A percentile compares a stretch with the other conserved stretches of the same genome.
Evolutionary conservation across 306 rosid genomes (phyloP).

Genomic region (Echinosophora koreensis): DNA sequence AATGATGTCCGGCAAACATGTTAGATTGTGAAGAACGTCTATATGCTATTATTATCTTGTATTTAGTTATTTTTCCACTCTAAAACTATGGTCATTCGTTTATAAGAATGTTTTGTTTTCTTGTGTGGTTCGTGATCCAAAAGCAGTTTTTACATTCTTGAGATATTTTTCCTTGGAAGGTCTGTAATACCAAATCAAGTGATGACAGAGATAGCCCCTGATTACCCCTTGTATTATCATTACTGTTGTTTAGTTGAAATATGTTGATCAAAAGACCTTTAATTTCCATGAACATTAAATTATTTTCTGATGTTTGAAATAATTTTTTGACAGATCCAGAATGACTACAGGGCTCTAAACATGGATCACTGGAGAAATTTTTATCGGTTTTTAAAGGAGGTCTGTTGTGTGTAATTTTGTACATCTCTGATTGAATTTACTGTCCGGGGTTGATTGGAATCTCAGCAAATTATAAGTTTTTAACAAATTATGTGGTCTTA

Average conservation of each 20-base stretch:
- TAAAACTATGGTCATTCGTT: neutral
- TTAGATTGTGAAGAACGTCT: constrained; percentile 24
- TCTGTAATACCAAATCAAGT: constrained; percentile 31
- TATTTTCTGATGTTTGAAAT: constrained; percentile 43
- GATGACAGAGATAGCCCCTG: constrained; percentile 8
- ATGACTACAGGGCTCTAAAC: constrained; percentile 62
- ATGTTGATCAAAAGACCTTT: constrained; percentile 24
- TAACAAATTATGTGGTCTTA: constrained; percentile 12
- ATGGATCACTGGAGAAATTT: constrained; percentile 74
- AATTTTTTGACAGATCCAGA: constrained; percentile 61
- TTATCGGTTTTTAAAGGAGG: constrained; percentile 70
- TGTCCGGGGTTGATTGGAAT: constrained; percentile 34
- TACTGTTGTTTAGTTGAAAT: constrained; percentile 20
- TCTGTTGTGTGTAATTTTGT: constrained; percentile 29
- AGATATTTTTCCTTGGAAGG: constrained; percentile 15
- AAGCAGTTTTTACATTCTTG: constrained; percentile 10
- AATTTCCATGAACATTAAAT: neutral
- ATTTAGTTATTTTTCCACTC: constrained; percentile 19
- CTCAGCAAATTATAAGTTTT: constrained; percentile 14
- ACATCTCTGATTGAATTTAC: constrained; percentile 22
- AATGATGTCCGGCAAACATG: constrained; percentile 31
- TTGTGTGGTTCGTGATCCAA: constrained; percentile 29
- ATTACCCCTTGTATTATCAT: constrained; percentile 1
- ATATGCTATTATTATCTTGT: constrained; percentile 31
- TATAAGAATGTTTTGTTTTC: constrained; percentile 12